These are phyloP conservation scores for Candida sp. DNA, from an alignment of 1,139 yeast species.

Conservation along the genomic window DNA sequence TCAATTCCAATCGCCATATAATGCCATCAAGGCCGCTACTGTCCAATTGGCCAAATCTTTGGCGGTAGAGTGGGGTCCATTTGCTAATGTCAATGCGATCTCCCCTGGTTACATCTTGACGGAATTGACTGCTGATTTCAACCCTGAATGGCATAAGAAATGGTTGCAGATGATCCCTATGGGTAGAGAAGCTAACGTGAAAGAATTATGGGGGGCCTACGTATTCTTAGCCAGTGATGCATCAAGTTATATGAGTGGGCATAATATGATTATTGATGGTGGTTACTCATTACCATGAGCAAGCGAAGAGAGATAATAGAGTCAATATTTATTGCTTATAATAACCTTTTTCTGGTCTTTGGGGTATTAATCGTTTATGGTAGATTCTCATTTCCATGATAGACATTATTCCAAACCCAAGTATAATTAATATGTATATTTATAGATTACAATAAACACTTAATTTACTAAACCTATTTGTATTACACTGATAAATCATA, in stretches of 20 bases:
- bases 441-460: too few relatives aligned
- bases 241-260: conserved; percentile 78
- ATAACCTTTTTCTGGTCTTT: too few relatives aligned
- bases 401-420: too few relatives aligned
- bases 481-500: too few relatives aligned
- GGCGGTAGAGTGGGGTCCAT: conserved; percentile 83
- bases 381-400: too few relatives aligned
- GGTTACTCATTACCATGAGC: conserved; percentile 54
- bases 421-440: too few relatives aligned
- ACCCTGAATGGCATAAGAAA: conserved; percentile 22
- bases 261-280: conserved; percentile 82
- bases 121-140: conserved; percentile 49
- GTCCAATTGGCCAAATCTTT: conserved; percentile 73
- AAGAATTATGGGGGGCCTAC: conserved; percentile 81
- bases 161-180: conserved; percentile 60
- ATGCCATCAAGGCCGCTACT: conserved; percentile 85
- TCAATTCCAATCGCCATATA: conserved; percentile 81
- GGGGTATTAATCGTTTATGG: too few relatives aligned
- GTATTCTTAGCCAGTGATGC: conserved; percentile 82
- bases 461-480: too few relatives aligned
- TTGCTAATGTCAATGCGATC: conserved; percentile 72
- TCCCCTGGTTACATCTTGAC: conserved; percentile 77
- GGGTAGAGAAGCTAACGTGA: conserved; percentile 76
- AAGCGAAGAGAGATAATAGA: too few relatives aligned
- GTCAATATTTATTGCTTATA: too few relatives aligned